A percentile compares a stretch with the other conserved stretches of the same genome.
Evolutionary conservation across 2,329 filamentous ascomycete species (phyloP).

Genomic region (Falciphora oryzae): DNA sequence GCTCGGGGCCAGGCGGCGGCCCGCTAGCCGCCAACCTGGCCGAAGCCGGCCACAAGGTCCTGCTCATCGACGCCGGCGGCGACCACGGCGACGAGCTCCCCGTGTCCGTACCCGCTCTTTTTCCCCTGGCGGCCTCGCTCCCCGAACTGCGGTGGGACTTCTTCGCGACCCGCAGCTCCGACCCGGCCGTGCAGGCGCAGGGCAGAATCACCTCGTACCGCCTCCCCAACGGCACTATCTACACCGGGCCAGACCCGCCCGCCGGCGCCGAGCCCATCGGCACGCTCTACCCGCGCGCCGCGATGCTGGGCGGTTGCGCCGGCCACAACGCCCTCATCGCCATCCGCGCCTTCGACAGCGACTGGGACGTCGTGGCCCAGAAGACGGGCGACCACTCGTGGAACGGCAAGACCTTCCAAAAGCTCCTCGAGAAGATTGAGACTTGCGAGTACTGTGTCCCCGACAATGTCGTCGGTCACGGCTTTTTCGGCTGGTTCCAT

Average conservation of each 20-base stretch:
- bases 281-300: conserved; percentile 31
- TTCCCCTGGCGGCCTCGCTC: conserved; percentile 16
- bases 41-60: conserved; percentile 51
- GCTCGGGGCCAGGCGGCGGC: conserved; percentile 53
- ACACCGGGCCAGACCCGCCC: conserved; percentile 27
- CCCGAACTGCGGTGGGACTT: conserved; percentile 45
- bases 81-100: conserved; percentile 35
- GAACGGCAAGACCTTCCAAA: conserved; percentile 55
- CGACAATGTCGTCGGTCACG: conserved; percentile 41
- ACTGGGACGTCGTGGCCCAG: conserved; percentile 34
- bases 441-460: too few relatives aligned
- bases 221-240: conserved; percentile 28
- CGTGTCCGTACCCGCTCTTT: conserved; percentile 19
- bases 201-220: conserved; percentile 45
- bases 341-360: conserved; percentile 32
- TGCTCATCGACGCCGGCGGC: conserved; percentile 53
- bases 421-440: conserved; percentile 46
- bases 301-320: conserved; percentile 31
- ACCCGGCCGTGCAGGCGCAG: conserved; percentile 39
- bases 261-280: conserved; percentile 26
- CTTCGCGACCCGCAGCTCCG: conserved; percentile 54
- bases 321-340: conserved; percentile 32
- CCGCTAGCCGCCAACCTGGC: conserved; percentile 54
- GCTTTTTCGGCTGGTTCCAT: conserved; percentile 46
- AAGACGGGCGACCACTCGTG: conserved; percentile 38